Base-by-base conservation (phyloP, 495 filamentous ascomycete species). In the Aspergillus carlsbadensis region DNA sequence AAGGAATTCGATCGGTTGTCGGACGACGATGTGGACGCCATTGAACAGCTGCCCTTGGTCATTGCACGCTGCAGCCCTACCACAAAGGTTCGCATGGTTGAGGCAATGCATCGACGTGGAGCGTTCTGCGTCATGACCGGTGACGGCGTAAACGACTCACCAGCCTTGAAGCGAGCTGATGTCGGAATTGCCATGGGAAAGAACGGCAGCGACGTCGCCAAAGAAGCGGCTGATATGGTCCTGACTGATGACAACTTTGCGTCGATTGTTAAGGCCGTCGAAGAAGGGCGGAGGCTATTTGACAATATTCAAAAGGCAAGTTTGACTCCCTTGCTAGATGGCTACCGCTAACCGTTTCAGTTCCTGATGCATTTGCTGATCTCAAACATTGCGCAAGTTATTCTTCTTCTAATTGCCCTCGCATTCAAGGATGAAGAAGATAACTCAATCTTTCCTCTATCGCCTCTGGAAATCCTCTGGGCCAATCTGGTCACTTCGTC, bases 241-340 rank as follows among this genome's bases (percentile, higher is more conserved):
- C 73, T 95, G 18, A 92, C 90, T 0, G 89, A 94, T 68, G 91
- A 95, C 70, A 93, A 96, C 68, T 94, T 94, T 61, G 86, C 88
- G 0, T 84, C 80, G 15, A 90, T 91, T 50, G 81, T 89, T 18
- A 87, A 82, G 20, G 87, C 87, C 6, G 84, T 91, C 56, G 81
- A 84, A 49, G 87, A 91, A 66, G 88, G 88, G 1, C 71, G 88
- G 24, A 74, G 87, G 51, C 81, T 91, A 65, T 91, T 90, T 65
- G 86, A 87, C 60, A 91, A 91, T 61, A 90, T 91, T 57, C 87
- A 91, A 61, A 92, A 92, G 76, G 71, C 65, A 59, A 18, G 14
- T 13, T 8, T 24, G 15, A 3, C 24, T 41, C 14, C 13, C 18
- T 7, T 18, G 24, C 14, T 29, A 29, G 34, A 15, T 6, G 6